phyloP scores from a whole-genome alignment of 139 green algal species.

The Deuterostichococcus epilithicus region DNA sequence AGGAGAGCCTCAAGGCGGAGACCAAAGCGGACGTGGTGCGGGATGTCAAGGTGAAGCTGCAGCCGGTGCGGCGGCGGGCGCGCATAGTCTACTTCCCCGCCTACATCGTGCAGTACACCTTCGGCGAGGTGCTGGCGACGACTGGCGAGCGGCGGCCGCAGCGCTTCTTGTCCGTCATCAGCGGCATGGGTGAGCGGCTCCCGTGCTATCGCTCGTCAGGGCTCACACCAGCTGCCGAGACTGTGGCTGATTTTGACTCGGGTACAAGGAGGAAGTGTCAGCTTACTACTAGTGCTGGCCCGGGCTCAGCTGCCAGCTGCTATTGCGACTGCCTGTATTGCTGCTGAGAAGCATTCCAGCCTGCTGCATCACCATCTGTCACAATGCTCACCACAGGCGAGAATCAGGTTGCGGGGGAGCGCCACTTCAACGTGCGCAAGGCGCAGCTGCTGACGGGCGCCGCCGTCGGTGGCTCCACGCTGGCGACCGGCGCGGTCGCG shows the following conservation, averaged over 20 bases:
- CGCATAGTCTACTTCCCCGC: slow-evolving; percentile 37
- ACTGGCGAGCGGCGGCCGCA: slow-evolving; percentile 34
- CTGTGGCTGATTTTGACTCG: too few relatives aligned
- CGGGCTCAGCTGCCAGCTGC: too few relatives aligned
- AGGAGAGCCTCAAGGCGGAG: slow-evolving; percentile 15
- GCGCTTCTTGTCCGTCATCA: slow-evolving; percentile 15
- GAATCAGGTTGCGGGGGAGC: slow-evolving; percentile 13
- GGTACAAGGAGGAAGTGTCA: too few relatives aligned
- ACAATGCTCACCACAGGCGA: too few relatives aligned
- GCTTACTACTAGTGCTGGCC: too few relatives aligned
- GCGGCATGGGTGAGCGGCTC: not conserved
- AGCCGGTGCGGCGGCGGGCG: slow-evolving; percentile 18
- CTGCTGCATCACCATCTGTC: too few relatives aligned
- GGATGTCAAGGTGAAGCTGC: slow-evolving; percentile 28
- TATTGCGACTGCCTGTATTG: too few relatives aligned
- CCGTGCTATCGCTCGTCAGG: too few relatives aligned
- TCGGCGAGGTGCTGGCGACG: slow-evolving; percentile 36
- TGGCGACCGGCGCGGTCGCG: slow-evolving; percentile 1
- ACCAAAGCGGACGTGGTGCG: slow-evolving; percentile 13
- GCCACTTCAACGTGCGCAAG: slow-evolving; percentile 16
- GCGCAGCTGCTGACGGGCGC: slow-evolving; percentile 13
- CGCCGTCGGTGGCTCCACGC: slow-evolving; percentile 1
- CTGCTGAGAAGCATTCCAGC: too few relatives aligned
- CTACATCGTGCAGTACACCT: slow-evolving; percentile 32
- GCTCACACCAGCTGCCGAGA: too few relatives aligned